Evolutionary conservation across 352 stramenopile species (phyloP).

Genomic region (Phytophthora citrophthora): DNA sequence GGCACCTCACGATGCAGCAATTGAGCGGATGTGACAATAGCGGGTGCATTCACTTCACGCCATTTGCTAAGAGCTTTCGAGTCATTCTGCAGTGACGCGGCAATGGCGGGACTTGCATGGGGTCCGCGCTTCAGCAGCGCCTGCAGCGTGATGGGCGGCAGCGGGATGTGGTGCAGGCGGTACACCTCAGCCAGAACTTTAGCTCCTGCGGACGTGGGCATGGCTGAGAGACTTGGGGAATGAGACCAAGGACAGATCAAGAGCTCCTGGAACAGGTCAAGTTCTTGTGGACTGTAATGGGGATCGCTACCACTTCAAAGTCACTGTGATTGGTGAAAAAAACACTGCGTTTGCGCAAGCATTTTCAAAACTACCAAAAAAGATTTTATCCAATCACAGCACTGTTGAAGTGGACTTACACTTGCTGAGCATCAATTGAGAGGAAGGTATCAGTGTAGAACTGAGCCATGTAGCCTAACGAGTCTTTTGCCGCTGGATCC

Average conservation of each 20-base stretch:
- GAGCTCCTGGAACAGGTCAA: not conserved
- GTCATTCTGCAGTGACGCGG: slow-evolving; percentile 59
- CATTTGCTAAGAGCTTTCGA: slow-evolving; percentile 56
- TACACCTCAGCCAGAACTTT: slow-evolving; percentile 85
- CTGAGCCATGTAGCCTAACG: slow-evolving; percentile 40
- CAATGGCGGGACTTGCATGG: slow-evolving; percentile 48
- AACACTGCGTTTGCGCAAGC: slow-evolving; percentile 4
- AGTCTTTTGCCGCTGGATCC: slow-evolving; percentile 33
- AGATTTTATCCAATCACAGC: slow-evolving; percentile 1
- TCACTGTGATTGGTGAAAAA: not conserved
- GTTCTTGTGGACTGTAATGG: slow-evolving; percentile 34
- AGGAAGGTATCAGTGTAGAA: slow-evolving; percentile 23
- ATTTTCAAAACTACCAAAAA: slow-evolving; percentile 8
- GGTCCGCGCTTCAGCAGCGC: slow-evolving; percentile 75
- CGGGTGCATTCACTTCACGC: slow-evolving; percentile 68
- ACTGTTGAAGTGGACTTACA: slow-evolving; percentile 5
- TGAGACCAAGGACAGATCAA: not conserved
- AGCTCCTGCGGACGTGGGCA: slow-evolving; percentile 47
- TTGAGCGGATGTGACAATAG: slow-evolving; percentile 83
- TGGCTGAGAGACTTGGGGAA: slow-evolving; percentile 22
- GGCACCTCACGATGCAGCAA: slow-evolving; percentile 80
- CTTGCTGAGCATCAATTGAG: not conserved
- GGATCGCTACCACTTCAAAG: slow-evolving; percentile 1
- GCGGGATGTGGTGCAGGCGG: slow-evolving; percentile 80
- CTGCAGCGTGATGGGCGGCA: slow-evolving; percentile 83